phyloP scores from a whole-genome alignment of 2,329 filamentous ascomycete genomes.

The Aspergillus ibericus region DNA sequence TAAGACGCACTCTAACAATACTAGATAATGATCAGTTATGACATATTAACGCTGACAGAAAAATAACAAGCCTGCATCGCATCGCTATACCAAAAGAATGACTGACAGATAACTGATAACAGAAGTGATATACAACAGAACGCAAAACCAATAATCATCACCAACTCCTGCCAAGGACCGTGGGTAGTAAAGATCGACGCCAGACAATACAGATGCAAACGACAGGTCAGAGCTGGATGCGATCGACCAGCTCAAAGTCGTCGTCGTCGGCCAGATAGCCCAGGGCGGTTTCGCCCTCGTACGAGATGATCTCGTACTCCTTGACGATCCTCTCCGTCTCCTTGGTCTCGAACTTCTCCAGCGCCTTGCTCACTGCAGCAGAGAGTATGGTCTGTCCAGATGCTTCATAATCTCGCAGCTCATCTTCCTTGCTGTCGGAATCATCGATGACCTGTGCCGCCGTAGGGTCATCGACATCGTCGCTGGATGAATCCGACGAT shows the following conservation, averaged over 20 bases:
- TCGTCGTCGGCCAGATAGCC: conserved; percentile 40
- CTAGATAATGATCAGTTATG: background rate
- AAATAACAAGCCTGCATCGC: background rate
- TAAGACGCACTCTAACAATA: background rate
- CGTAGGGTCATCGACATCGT: conserved; percentile 38
- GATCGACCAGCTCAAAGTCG: conserved; percentile 46
- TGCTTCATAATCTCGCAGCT: conserved; percentile 57
- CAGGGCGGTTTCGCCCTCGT: conserved; percentile 33
- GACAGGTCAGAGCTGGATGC: conserved; percentile 22
- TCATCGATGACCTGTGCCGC: conserved; percentile 47
- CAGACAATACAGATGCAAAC: background rate
- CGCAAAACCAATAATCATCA: background rate
- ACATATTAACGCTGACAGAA: background rate
- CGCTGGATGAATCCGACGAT: conserved; percentile 33
- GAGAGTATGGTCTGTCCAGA: conserved; percentile 59
- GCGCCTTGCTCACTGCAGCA: conserved; percentile 57
- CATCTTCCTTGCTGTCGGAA: conserved; percentile 49
- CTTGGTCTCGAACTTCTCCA: conserved; percentile 60
- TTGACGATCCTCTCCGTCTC: conserved; percentile 62
- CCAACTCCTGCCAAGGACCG: conserved; percentile 11
- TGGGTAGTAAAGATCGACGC: background rate
- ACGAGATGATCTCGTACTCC: conserved; percentile 59
- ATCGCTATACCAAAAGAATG: background rate
- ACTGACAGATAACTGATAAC: conserved; percentile 5
- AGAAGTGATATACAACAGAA: conserved; percentile 2